Percentiles rank a stretch among this genome's conserved stretches.
Conservation (phyloP, 106 monocot genomes). For the Vanilla planifolia region DNA sequence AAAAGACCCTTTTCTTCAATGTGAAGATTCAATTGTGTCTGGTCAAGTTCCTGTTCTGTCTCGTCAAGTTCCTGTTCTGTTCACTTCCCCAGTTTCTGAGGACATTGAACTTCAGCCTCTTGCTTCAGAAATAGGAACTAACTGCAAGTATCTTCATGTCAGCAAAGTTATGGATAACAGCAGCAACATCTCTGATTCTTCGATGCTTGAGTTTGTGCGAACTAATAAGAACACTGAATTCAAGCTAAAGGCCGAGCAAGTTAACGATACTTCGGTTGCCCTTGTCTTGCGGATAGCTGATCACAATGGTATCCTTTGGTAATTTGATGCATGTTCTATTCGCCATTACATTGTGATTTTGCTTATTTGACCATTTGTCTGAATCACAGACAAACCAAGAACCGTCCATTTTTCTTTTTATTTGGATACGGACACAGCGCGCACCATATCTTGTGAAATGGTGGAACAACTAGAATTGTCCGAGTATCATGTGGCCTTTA, state of each 20-base stretch:
- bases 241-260: conserved; percentile 39
- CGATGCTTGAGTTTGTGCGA: conserved; percentile 32
- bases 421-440: conserved; percentile 52
- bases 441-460: conserved; percentile 59
- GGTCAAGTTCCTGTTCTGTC: too few relatives aligned
- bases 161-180: conserved; percentile 6
- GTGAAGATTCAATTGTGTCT: conserved; percentile 10
- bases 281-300: conserved; percentile 35
- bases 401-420: conserved; percentile 53
- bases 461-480: conserved; percentile 43
- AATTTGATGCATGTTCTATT: not conserved
- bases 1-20: conserved; percentile 44
- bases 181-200: not conserved
- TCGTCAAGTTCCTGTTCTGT: too few relatives aligned
- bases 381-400: conserved; percentile 23
- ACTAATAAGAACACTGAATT: conserved; percentile 36
- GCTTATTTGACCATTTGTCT: too few relatives aligned
- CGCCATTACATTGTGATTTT: too few relatives aligned
- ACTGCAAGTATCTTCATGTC: conserved; percentile 11
- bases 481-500: conserved; percentile 54
- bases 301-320: conserved; percentile 24
- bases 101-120: not conserved
- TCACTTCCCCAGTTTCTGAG: not conserved
- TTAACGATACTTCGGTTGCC: conserved; percentile 21
- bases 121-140: conserved; percentile 27